Base-by-base conservation (phyloP, 2,329 filamentous ascomycete species). In the Oidium heveae region DNA sequence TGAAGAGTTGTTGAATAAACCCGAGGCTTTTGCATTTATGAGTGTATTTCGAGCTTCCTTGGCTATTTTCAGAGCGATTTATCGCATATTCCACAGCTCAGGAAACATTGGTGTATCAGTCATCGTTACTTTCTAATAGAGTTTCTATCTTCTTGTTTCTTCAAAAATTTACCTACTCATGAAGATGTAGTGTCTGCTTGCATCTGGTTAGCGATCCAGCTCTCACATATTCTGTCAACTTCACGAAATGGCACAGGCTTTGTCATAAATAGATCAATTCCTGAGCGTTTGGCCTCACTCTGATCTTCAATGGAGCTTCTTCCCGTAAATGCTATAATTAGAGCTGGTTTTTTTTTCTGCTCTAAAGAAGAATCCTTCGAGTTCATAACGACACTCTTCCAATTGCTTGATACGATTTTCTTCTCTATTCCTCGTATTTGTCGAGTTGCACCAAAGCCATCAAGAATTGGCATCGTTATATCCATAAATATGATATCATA, bases 391-490 rank as follows among this genome's bases (percentile, higher is more conserved):
- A 13, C 24, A 22, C 24, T 32, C 9, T 12, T 32, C 20, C 24
- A 16, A 1, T 15, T 12, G 59, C 58, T 32, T 58, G 52, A 53
- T 56, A 56, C 58, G 53, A 59, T n/a, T 58, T 63, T 54, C 57
- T 62, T 60, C 59, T 76, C 74, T 18, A 72, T 66, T 1, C 68
- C 66, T 3, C 74, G 68, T 20, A 76, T 76, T 54, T 66, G 66
- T 10, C 67, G 66, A 9, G 73, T 76, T 0, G 71, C 68, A 20
- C 70, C 70, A 15, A 74, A 64, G 0, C 72, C 72, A 58, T 77
- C 70, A 58, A 77, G 70, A 4, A 76, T 66, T 0, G 74, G 74
- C 75, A 77, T 77, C 5, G 61, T 62, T 68, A 71, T 69, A 58
- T 77, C 74, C 69, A 72, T 66, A 34, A 66, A 68, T 2, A 75